Evolutionary conservation across 495 filamentous ascomycete genomes (phyloP), one percentile per base, ranked within the genome.

Genomic region (Penicillium riverlandense): DNA sequence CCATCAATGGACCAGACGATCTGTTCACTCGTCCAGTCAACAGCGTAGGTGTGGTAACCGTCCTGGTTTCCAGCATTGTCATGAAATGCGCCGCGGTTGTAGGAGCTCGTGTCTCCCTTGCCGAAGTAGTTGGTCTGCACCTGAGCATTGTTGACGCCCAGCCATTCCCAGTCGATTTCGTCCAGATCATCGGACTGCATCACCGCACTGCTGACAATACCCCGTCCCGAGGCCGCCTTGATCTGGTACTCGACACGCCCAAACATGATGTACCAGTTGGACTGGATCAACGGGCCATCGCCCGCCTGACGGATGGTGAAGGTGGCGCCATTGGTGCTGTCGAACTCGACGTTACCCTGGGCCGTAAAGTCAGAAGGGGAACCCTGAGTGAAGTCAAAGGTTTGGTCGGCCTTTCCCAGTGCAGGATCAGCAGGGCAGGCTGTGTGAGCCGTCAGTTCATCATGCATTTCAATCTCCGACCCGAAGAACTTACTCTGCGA

Each of bases 81-180:
- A 54, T 81, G 74, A 53, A 73, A 77, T 16, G 70, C 70, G 41
- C 76, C 85, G 13, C 82, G 79, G 55, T 81, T 79, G 61, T 76
- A 85, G 29, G 71, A 70, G 7, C 67, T 73, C 35, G 87, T 89
- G 47, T 78, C 61, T 32, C 87, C 88, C 61, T 92, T 91, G 54
- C 89, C 88, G 51, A 89, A 95, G 57, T 88, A 95, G 66, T 94
- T 94, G 67, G 73, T 90, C 53, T 86, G 79, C 11, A 79, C 85
- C 16, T 73, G 57, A 36, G 66, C 70, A 35, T 64, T 59, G 52
- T 87, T 79, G 28, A 74, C 79, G 37, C 87, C 85, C 13, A 87
- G 74, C 69, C 86, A 90, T 59, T 91, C 89, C 83, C 84, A 91
- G 62, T 95, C 90, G 44, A 96, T 84, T 58, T 96, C 90, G 56